Conservation (phyloP, 768 basidiomycete genomes). For the Boletus reticuloceps region DNA sequence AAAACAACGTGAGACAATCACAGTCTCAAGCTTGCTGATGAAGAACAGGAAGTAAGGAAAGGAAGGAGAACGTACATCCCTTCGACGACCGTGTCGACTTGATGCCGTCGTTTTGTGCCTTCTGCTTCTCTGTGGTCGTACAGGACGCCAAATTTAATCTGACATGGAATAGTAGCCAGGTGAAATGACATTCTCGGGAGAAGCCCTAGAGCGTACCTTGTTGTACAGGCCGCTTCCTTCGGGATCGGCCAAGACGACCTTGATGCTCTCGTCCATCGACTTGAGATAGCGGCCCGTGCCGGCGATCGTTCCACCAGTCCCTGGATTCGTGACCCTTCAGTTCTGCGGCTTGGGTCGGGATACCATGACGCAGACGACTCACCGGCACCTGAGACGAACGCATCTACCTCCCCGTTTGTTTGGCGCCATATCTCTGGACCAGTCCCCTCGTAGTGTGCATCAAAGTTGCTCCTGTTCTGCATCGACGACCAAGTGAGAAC, state of each 20-base stretch:
- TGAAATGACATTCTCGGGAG: neutral
- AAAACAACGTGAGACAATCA: neutral
- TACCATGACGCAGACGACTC: slow-evolving; percentile 4
- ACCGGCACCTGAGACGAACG: slow-evolving; percentile 92
- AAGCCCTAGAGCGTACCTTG: slow-evolving; percentile 49
- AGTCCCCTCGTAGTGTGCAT: slow-evolving; percentile 86
- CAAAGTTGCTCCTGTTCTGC: slow-evolving; percentile 81
- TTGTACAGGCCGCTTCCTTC: slow-evolving; percentile 95
- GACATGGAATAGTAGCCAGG: neutral
- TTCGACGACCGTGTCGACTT: slow-evolving; percentile 96
- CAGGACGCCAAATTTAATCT: slow-evolving; percentile 94
- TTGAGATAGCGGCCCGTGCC: slow-evolving; percentile 82
- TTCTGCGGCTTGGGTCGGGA: neutral
- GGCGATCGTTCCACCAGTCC: slow-evolving; percentile 95
- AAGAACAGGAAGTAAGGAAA: neutral
- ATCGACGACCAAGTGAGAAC: neutral
- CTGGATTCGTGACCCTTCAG: slow-evolving; percentile 34
- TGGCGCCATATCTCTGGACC: slow-evolving; percentile 96
- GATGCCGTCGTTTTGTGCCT: slow-evolving; percentile 88
- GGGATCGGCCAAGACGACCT: slow-evolving; percentile 83
- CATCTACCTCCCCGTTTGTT: slow-evolving; percentile 76
- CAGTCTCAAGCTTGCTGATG: neutral
- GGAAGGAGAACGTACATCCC: slow-evolving; percentile 56
- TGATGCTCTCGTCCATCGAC: slow-evolving; percentile 59
- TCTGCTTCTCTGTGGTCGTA: slow-evolving; percentile 91